Evolutionary conservation across 1,284 basidiomycete species (phyloP).

Genomic region (Heterobasidion occidentale): DNA sequence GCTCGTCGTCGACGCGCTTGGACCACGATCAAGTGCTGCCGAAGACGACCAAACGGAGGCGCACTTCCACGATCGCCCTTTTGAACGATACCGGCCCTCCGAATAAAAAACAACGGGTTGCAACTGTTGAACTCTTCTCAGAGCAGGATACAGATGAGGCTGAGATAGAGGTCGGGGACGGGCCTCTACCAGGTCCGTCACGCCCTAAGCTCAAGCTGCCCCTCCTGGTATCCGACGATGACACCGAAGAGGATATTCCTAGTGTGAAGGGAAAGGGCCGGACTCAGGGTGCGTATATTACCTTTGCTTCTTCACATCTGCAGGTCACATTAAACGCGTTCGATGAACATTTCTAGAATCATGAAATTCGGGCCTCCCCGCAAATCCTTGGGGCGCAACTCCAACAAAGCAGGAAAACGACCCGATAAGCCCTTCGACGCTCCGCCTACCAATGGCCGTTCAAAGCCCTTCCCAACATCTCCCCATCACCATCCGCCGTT

Average conservation of each 20-base stretch:
- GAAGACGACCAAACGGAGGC: not conserved
- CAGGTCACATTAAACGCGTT: not conserved
- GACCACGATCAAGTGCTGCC: not conserved
- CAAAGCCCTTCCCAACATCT: not conserved
- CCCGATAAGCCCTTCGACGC: not conserved
- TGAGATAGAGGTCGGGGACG: not conserved
- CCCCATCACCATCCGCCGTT: not conserved
- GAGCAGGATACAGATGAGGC: not conserved
- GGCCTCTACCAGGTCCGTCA: not conserved
- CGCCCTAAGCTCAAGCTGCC: not conserved
- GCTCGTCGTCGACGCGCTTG: not conserved
- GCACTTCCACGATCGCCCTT: not conserved
- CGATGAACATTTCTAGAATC: not conserved
- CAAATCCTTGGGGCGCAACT: not conserved
- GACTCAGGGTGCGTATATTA: not conserved
- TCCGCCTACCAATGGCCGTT: not conserved
- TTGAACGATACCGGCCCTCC: not conserved
- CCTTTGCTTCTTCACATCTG: not conserved
- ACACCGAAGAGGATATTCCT: not conserved
- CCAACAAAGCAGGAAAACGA: not conserved
- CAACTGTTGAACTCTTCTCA: not conserved
- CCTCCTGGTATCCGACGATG: not conserved
- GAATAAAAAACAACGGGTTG: not conserved
- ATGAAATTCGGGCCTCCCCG: not conserved
- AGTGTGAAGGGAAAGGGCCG: not conserved